Conservation (phyloP, 495 filamentous ascomycete genomes). For the Daldinia caldariorum region DNA sequence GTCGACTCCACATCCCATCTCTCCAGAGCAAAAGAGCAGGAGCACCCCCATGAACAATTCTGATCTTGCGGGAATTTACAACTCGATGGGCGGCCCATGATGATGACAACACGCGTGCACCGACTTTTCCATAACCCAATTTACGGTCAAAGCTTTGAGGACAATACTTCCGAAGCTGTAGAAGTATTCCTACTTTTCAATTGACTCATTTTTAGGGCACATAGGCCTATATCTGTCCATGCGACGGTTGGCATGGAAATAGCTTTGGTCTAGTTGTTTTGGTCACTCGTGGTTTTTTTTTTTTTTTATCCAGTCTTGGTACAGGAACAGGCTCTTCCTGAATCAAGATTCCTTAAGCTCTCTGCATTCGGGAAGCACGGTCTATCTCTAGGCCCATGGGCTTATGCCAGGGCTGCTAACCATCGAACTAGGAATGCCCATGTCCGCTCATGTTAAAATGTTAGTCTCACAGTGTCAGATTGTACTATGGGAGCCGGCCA, state of each 20-base stretch:
- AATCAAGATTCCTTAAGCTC: constrained; percentile 43
- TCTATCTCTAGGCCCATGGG: constrained; percentile 28
- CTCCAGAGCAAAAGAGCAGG: constrained; percentile 30
- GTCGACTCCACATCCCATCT: constrained; percentile 43
- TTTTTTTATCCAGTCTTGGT: background rate
- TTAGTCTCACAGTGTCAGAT: constrained; percentile 37
- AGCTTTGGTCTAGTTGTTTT: constrained; percentile 30
- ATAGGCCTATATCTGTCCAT: background rate
- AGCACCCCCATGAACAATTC: constrained; percentile 37
- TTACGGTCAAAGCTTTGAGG: constrained; percentile 30
- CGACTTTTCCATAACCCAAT: constrained; percentile 29
- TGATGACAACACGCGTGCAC: constrained; percentile 36
- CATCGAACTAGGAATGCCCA: constrained; percentile 36
- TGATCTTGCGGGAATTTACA: constrained; percentile 46
- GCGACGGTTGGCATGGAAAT: constrained; percentile 32
- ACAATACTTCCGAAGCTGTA: constrained; percentile 33
- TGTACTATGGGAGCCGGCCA: constrained; percentile 3
- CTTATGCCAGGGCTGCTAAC: constrained; percentile 43
- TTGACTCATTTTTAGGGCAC: constrained; percentile 26
- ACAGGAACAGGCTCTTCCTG: constrained; percentile 27
- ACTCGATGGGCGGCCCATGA: constrained; percentile 32
- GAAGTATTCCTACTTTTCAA: constrained; percentile 29
- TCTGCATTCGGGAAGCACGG: constrained; percentile 45
- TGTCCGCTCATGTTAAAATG: constrained; percentile 22
- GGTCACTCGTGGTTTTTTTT: constrained; percentile 36